Base-by-base conservation (phyloP, 208 protist genomes). In the Strigomonas culicis region DNA sequence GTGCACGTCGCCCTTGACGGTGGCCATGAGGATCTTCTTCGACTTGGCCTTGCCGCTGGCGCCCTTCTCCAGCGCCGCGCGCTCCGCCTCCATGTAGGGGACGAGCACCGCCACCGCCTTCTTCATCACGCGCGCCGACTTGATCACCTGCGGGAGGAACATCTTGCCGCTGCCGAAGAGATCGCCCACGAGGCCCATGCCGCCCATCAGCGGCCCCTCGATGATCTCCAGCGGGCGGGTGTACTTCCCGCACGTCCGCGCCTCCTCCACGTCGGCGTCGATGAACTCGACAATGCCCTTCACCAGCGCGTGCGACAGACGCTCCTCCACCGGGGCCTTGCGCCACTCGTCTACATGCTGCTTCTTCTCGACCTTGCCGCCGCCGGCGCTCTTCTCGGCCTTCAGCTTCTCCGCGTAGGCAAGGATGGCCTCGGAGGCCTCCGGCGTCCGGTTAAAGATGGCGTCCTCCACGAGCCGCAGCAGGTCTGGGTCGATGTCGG, bases 1-100 rank as follows among this genome's bases (percentile, higher is more conserved):
- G 74, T 99, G 97, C 22, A 99, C 97, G 71, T 99, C 97, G 58
- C 97, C 97, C 78, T 99, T 98, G 27, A 99, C 97, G 3, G 97
- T 99, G 1, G 97, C 97, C 63, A 99, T 82, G 0, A 99, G 49
- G 22, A 98, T 65, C 0, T 73, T 84, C 69, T 83, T 83, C 32
- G 77, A 59, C 39, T 63, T 61, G 15, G 41, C 34, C 8, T 3
- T 43, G 53, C 85, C 79, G 36, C 72, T 66, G 19, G 47, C 49
- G 22, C 22, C 22, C 17, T 25, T 39, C 53, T 55, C 43, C 17
- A 59, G 49, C 15, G 72, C 82, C 24, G 56, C 75, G 78, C 90
- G 96, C 66, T 98, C 94, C 36, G 74, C 77, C 73, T 98, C 96
- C 88, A 98, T 94, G 74, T 96, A 98, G 1, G 97, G 97, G 25